Evolutionary conservation across 1,139 yeast species (phyloP), one percentile per base, ranked within the genome.

Genomic region (Candida sojae): DNA sequence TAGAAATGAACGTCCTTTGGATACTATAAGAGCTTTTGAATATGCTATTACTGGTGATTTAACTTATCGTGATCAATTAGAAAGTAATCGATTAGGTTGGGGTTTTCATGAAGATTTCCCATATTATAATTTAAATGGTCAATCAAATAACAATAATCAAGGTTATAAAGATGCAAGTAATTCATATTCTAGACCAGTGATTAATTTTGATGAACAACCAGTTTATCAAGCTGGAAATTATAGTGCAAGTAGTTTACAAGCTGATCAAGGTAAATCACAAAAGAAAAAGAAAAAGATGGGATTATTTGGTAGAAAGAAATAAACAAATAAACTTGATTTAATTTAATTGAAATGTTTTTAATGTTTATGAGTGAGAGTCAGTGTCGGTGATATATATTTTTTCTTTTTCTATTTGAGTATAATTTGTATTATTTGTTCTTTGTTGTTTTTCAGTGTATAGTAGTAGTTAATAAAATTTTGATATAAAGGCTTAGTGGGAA

Each of bases 1-100:
- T 13, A 80, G 98, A 64, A 91, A 91, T 66, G 99, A 93, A 71
- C 82, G 99, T 57, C 99, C 99, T 4, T 71, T 93, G 62, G 99
- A 95, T 67, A 93, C 99, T 2, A 91, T 93, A 59, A 76, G 97
- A 55, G 80, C 88, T 5, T 93, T 93, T 68, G 98, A 93, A 71
- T 93, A 86, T 63, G 85, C 97, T 32, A 89, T 93, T 54, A 87
- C 96, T 4, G 97, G 97, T 41, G 97, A 92, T 65, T 73, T 78
- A 48, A 67, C 80, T 28, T 86, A 87, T 71, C 80, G 85, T 47
- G 93, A 88, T 51, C 91, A 88, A 60, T 77, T 90, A 63, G 97
- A 92, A 67, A 78, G 92, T 8, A 79, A 79, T 23, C 72, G 83
- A 35, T 76, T 86, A 47, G 97, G 97, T 26, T 91, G 96, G 86